phyloP scores from a whole-genome alignment of 768 basidiomycete species.

The Phylloporus sp. region DNA sequence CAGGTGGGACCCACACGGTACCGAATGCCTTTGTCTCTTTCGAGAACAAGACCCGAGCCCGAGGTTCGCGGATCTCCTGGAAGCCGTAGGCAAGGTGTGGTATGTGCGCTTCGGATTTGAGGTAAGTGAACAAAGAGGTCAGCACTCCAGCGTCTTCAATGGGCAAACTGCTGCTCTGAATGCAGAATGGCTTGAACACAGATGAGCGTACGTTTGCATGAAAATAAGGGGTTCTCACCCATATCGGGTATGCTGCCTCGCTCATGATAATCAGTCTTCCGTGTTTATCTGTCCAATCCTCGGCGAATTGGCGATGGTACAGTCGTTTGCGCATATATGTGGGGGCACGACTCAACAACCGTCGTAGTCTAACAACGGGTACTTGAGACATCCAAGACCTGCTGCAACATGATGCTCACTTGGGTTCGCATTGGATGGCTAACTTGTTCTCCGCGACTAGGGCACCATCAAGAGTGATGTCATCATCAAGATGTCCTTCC shows the following conservation, averaged over 20 bases:
- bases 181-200: slow-evolving; percentile 42
- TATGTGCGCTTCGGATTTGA: slow-evolving; percentile 46
- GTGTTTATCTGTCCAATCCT: slow-evolving; percentile 47
- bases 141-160: slow-evolving; percentile 34
- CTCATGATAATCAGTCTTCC: slow-evolving; percentile 52
- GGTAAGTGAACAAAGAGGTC: slow-evolving; percentile 36
- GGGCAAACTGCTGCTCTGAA: slow-evolving; percentile 34
- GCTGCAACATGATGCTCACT: slow-evolving; percentile 25
- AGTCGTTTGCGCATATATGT: slow-evolving; percentile 37
- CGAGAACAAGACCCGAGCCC: slow-evolving; percentile 38
- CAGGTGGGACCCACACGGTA: slow-evolving; percentile 40
- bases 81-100: slow-evolving; percentile 49
- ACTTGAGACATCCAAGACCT: not conserved
- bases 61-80: slow-evolving; percentile 54
- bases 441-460: slow-evolving; percentile 33
- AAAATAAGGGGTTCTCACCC: slow-evolving; percentile 32
- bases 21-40: slow-evolving; percentile 43
- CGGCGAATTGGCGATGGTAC: slow-evolving; percentile 36
- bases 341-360: slow-evolving; percentile 33
- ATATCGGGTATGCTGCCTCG: slow-evolving; percentile 56
- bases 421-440: slow-evolving; percentile 35
- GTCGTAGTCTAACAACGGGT: slow-evolving; percentile 33
- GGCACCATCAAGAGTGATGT: slow-evolving; percentile 19
- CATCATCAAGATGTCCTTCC: slow-evolving; percentile 32
- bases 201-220: not conserved